Percentiles rank a stretch among this genome's conserved stretches.
Evolutionary conservation across 192 early-diverging fungal species (phyloP).

Genomic region (Haplosporangium gracile): DNA sequence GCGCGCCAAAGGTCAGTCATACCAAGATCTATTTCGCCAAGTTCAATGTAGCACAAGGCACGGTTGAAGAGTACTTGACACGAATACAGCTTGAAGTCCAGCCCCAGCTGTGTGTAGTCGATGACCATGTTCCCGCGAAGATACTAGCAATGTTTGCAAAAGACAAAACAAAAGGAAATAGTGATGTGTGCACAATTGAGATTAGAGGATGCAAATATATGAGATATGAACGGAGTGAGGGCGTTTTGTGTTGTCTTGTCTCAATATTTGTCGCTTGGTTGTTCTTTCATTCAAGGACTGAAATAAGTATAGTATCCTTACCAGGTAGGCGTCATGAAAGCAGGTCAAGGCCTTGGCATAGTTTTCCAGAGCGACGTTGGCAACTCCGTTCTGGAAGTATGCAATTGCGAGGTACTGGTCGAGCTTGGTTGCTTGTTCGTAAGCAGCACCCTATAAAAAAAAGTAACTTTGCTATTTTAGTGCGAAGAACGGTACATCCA

Average conservation of each 20-base stretch:
- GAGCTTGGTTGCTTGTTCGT: constrained; percentile 78
- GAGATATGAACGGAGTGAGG: neutral
- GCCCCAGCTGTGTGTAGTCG: constrained; percentile 95
- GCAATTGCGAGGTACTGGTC: constrained; percentile 94
- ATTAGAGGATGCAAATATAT: constrained; percentile 10
- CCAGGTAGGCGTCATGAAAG: constrained; percentile 86
- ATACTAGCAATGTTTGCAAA: constrained; percentile 54
- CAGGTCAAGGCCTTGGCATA: constrained; percentile 80
- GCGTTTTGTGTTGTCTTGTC: neutral
- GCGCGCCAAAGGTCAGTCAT: constrained; percentile 80
- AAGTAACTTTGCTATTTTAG: neutral
- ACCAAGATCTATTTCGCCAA: constrained; percentile 79
- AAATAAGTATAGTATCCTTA: constrained; percentile 40
- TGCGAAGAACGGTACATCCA: neutral
- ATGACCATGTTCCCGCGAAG: constrained; percentile 88
- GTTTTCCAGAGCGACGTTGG: constrained; percentile 78
- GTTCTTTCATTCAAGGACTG: neutral
- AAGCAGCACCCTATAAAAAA: constrained; percentile 75
- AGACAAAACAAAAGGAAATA: constrained; percentile 3
- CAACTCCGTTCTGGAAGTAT: constrained; percentile 93
- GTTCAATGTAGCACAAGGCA: constrained; percentile 85
- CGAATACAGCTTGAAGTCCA: constrained; percentile 89
- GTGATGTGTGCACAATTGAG: neutral
- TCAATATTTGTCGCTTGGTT: neutral
- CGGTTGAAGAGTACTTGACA: constrained; percentile 96